A percentile compares a stretch with the other conserved stretches of the same genome.
phyloP scores from a whole-genome alignment of 345 rosid genomes.

The Citrus maxima region DNA sequence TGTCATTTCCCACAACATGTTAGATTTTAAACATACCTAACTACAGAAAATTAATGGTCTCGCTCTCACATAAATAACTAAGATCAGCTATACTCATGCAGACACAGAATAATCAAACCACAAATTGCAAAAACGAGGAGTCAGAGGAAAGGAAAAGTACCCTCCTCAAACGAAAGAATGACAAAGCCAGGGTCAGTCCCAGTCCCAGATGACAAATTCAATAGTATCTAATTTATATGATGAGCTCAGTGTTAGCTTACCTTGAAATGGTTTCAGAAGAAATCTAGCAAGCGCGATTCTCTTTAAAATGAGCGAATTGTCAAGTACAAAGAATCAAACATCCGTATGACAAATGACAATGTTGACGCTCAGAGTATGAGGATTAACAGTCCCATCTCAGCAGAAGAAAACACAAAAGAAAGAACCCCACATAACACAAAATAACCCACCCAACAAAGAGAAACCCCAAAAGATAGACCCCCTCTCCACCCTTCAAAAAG shows the following conservation, averaged over 20 bases:
- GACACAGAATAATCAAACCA: slow-evolving; percentile 4
- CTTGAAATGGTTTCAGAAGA: slow-evolving; percentile 14
- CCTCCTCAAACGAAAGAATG: slow-evolving; percentile 6
- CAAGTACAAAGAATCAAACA: slow-evolving; percentile 26
- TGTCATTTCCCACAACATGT: slow-evolving; percentile 18
- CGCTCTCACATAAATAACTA: slow-evolving; percentile 2
- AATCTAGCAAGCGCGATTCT: slow-evolving; percentile 3
- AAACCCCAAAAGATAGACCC: slow-evolving; percentile 19
- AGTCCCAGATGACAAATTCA: neutral
- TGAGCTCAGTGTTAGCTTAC: neutral
- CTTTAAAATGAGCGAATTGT: neutral
- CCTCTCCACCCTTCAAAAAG: slow-evolving; percentile 36
- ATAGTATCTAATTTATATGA: neutral
- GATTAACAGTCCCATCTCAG: neutral
- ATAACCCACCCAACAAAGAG: slow-evolving; percentile 1
- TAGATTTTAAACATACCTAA: slow-evolving; percentile 17
- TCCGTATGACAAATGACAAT: slow-evolving; percentile 11
- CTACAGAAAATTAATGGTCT: slow-evolving; percentile 12
- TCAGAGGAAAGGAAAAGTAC: neutral
- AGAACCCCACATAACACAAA: slow-evolving; percentile 8
- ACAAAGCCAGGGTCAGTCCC: neutral
- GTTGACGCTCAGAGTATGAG: slow-evolving; percentile 21
- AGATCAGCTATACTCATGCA: slow-evolving; percentile 8
- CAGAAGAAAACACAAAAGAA: slow-evolving; percentile 6
- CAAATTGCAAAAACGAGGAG: neutral